A percentile compares a stretch with the other conserved stretches of the same genome.
These are phyloP conservation scores for Ophiocordyceps polyrhachis-furcata DNA, from an alignment of 2,329 filamentous ascomycete genomes.

Conservation along the genomic window DNA sequence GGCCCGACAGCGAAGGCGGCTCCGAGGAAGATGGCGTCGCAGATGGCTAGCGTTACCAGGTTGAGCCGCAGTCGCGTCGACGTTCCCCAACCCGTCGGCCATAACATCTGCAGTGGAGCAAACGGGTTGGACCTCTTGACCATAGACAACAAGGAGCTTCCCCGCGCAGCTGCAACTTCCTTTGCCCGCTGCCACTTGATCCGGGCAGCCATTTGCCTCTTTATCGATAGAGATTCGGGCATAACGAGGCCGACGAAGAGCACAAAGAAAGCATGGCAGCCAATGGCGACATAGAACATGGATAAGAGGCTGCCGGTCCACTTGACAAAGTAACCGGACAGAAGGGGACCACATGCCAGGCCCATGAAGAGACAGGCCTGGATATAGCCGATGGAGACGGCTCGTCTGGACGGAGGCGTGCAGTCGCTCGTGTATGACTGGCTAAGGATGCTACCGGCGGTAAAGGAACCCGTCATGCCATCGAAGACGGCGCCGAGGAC, in stretches of 20 bases:
- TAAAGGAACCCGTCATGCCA: slow-evolving; percentile 77
- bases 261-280: slow-evolving; percentile 56
- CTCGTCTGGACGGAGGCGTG: slow-evolving; percentile 59
- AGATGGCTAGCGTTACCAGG: slow-evolving; percentile 58
- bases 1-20: slow-evolving; percentile 63
- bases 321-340: slow-evolving; percentile 65
- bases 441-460: slow-evolving; percentile 53
- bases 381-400: slow-evolving; percentile 74
- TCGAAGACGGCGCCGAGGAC: slow-evolving; percentile 62
- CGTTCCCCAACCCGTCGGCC: slow-evolving; percentile 47
- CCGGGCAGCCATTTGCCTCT: slow-evolving; percentile 49
- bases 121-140: slow-evolving; percentile 45
- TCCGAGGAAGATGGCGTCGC: slow-evolving; percentile 69
- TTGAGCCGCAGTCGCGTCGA: slow-evolving; percentile 50
- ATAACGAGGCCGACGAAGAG: slow-evolving; percentile 50
- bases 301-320: slow-evolving; percentile 55
- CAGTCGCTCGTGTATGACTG: slow-evolving; percentile 86
- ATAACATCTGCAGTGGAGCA: slow-evolving; percentile 58
- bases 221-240: slow-evolving; percentile 68
- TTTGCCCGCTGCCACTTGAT: slow-evolving; percentile 41
- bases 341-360: slow-evolving; percentile 68
- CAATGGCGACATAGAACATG: slow-evolving; percentile 71
- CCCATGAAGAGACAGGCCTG: slow-evolving; percentile 78
- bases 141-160: slow-evolving; percentile 11
- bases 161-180: slow-evolving; percentile 14